A percentile compares a stretch with the other conserved stretches of the same genome.
Evolutionary conservation across 305 asterid genomes (phyloP).

Genomic region (Fraxinus velutina): DNA sequence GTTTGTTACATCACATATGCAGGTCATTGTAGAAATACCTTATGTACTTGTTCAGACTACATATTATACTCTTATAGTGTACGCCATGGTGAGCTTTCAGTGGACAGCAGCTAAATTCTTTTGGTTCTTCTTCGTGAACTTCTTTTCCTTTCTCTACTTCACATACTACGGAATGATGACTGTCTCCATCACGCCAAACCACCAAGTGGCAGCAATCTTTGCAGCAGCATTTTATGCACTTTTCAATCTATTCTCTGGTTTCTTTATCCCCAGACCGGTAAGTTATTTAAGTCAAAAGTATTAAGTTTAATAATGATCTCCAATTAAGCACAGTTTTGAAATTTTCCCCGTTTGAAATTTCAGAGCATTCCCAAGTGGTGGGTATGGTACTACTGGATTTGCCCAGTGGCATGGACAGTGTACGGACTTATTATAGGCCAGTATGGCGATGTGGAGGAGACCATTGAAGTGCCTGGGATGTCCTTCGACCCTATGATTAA

Average conservation of each 20-base stretch:
- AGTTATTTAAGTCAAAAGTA: slow-evolving; percentile 22
- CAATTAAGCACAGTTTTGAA: not conserved
- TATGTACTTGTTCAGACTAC: slow-evolving; percentile 53
- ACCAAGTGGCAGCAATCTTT: slow-evolving; percentile 58
- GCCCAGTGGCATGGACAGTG: slow-evolving; percentile 70
- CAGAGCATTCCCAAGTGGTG: slow-evolving; percentile 62
- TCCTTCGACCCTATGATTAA: slow-evolving; percentile 29
- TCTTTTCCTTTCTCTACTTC: slow-evolving; percentile 67
- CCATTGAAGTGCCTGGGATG: slow-evolving; percentile 37
- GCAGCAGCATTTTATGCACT: slow-evolving; percentile 64
- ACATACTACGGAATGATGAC: slow-evolving; percentile 83
- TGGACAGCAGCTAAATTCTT: slow-evolving; percentile 65
- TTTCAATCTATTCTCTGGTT: slow-evolving; percentile 74
- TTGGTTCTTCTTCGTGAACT: slow-evolving; percentile 66
- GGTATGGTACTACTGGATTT: slow-evolving; percentile 65
- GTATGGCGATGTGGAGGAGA: slow-evolving; percentile 46
- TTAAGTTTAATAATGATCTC: not conserved
- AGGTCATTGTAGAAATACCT: slow-evolving; percentile 64
- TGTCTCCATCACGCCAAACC: slow-evolving; percentile 69
- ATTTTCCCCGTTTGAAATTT: not conserved
- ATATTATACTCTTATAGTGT: slow-evolving; percentile 54
- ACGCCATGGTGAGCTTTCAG: slow-evolving; percentile 63
- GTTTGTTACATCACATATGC: slow-evolving; percentile 8
- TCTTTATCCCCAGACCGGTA: slow-evolving; percentile 72
- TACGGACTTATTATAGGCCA: slow-evolving; percentile 56